Base-by-base conservation (phyloP, 805 yeast genomes). In the Hermanozyma aechmeae region DNA sequence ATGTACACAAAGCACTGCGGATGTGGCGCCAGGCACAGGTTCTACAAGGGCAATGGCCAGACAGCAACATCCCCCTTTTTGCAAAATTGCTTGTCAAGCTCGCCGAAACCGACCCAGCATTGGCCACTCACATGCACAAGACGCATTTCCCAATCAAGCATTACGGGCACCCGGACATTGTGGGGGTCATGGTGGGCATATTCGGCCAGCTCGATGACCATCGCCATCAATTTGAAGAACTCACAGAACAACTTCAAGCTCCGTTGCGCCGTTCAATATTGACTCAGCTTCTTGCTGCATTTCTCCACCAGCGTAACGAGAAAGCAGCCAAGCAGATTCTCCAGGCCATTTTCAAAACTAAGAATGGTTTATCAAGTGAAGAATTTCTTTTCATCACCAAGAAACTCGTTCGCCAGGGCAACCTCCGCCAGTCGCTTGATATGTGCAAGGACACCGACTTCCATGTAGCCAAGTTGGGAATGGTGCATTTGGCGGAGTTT, bases 191-290 rank as follows among this genome's bases (percentile, higher is more conserved):
- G 10, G 24, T 50, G 23, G 34, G 35, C 17, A 34, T 37, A 16
- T 46, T 38, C 25, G 56, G 56, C n/a, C 33, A 32, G 13, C 25
- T 33, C 5, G 27, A 23, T 6, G 32, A 20, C 9, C 18, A 30
- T 12, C n/a, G 13, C 2, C 20, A 25, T 2, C 25, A 40, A 26
- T 46, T 49, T 28, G 45, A 46, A n/a, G 18, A 15, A 10, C 39
- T 54, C 15, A 34, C 53, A 5, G 39, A 42, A 17, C 27, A 33
- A 18, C 35, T 58, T 12, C 33, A 28, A n/a, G 46, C 57, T 4
- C 64, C 62, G 6, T 35, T 60, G n/a, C 37, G 42, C 16, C 37
- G 64, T 15, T 49, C 48, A 41, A 48, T 61, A 3, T 36, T 61
- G 5, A 48, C 61, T 4, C 50, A 49, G 35, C 39, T 62, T 17